Evolutionary conservation across 306 rosid species (phyloP).

Genomic region (Quercus berberidifolia): DNA sequence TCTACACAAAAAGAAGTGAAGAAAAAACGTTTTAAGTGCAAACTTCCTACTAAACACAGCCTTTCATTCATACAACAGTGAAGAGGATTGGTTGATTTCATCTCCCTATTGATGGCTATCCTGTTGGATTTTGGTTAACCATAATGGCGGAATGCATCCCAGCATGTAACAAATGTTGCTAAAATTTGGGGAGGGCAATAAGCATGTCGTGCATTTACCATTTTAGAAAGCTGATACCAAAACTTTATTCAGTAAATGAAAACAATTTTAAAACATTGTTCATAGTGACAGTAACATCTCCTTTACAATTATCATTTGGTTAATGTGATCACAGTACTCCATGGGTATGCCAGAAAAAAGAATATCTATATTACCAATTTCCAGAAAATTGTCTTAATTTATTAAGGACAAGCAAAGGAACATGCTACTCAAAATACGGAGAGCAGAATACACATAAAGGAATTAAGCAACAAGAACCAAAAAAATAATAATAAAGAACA

Average conservation of each 20-base stretch:
- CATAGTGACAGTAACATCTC: not conserved
- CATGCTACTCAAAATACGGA: not conserved
- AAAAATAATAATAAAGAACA: not conserved
- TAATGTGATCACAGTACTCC: not conserved
- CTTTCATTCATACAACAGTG: not conserved
- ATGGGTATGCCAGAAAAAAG: not conserved
- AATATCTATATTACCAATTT: not conserved
- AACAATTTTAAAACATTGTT: not conserved
- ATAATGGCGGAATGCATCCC: not conserved
- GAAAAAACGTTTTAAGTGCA: slow-evolving; percentile 9
- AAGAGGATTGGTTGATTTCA: not conserved
- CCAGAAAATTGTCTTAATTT: not conserved
- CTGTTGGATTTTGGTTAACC: not conserved
- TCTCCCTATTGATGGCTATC: slow-evolving; percentile 2
- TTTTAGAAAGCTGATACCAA: too few species aligned
- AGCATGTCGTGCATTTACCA: too few species aligned
- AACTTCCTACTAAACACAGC: slow-evolving; percentile 1
- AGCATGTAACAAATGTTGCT: not conserved
- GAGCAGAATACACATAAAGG: not conserved
- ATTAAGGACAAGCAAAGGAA: slow-evolving; percentile 3
- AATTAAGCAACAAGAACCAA: not conserved
- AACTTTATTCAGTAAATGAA: not conserved
- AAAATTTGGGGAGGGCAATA: not conserved
- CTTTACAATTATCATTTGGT: not conserved
- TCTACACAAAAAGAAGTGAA: slow-evolving; percentile 43